Base-by-base conservation (phyloP, 1,139 yeast species). In the Candida pseudoviswanathii region DNA sequence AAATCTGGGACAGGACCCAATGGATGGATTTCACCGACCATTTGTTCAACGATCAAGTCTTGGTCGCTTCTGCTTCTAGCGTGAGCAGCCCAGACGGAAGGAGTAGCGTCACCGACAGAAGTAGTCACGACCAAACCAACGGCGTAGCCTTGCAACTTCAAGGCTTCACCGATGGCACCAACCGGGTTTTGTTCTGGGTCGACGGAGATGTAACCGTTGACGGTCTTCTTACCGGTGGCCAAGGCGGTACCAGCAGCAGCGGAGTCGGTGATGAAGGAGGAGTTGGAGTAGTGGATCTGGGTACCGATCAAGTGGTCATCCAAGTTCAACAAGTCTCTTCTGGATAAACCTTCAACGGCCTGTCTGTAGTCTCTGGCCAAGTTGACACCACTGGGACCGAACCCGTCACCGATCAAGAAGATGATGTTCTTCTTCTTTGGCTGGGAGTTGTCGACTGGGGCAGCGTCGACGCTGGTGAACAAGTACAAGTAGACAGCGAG, bases 231-330 rank as follows among this genome's bases (percentile, higher is more conserved):
- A 2, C 82, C 92, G 65, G 96, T 87, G 1, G 94, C 75, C 62
- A 89, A 89, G 0, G 96, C 96, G 5, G 96, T 89, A 25, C 96
- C 97, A 16, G 96, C 97, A 3, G 97, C 97, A 5, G 97, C 97
- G 21, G 94, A 86, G 64, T 90, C 97, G 0, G 97, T 90, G 51
- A 90, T 80, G 55, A 86, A 72, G 1, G 94, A 86, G 51, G 77
- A 74, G 37, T 82, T 80, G 16, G 96, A 86, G 52, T 89, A 75
- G 0, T 96, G 89, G 57, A 96, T 78, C 6, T 94, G 86, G 30
- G 85, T 76, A 11, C 97, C 97, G 49, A 89, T 78, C 40, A 89
- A 70, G 62, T 85, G 81, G 51, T 78, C 70, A 63, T 90, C 97
- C 43, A 90, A 62, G 6, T 71, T 67, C 55, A 89, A 72, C 26